Percentiles rank a stretch among this genome's conserved stretches.
Evolutionary conservation across 2,329 filamentous ascomycete species (phyloP).

Genomic region (Claviceps arundinis): DNA sequence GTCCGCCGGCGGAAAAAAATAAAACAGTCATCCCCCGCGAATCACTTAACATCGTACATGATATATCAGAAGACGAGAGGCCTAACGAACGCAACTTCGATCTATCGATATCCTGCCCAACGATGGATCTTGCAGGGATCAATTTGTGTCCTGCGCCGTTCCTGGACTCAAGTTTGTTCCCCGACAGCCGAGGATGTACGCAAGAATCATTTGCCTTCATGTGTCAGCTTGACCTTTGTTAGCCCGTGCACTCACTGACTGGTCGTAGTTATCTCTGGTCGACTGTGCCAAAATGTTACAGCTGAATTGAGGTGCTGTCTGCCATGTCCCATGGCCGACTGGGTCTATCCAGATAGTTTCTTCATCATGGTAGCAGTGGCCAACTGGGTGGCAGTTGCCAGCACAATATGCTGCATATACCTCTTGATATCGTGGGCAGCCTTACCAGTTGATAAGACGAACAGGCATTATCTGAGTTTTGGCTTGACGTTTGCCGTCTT

Average conservation of each 20-base stretch:
- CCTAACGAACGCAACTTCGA: background rate
- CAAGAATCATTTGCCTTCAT: too few relatives aligned
- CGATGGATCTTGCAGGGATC: conserved; percentile 26
- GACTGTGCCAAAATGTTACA: conserved; percentile 36
- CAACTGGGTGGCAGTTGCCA: conserved; percentile 72
- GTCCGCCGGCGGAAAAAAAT: background rate
- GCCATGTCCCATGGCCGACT: conserved; percentile 78
- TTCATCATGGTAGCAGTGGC: conserved; percentile 46
- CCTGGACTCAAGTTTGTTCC: conserved; percentile 48
- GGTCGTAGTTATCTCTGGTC: conserved; percentile 41
- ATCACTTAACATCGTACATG: background rate
- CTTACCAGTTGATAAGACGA: conserved; percentile 77
- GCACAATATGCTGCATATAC: conserved; percentile 59
- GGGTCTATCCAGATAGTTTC: conserved; percentile 52
- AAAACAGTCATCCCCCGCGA: background rate
- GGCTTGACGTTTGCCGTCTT: conserved; percentile 65
- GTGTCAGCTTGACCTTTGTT: conserved; percentile 5
- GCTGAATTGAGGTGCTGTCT: conserved; percentile 60
- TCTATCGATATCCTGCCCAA: conserved; percentile 7
- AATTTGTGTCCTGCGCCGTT: conserved; percentile 55
- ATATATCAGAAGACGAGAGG: background rate
- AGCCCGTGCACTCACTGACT: background rate
- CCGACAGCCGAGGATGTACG: conserved; percentile 50
- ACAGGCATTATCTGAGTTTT: conserved; percentile 85
- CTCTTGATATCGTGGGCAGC: conserved; percentile 67